Percentiles rank a stretch among this genome's conserved stretches.
phyloP scores from a whole-genome alignment of 768 basidiomycete species.

The Cyclocybe aegerita region DNA sequence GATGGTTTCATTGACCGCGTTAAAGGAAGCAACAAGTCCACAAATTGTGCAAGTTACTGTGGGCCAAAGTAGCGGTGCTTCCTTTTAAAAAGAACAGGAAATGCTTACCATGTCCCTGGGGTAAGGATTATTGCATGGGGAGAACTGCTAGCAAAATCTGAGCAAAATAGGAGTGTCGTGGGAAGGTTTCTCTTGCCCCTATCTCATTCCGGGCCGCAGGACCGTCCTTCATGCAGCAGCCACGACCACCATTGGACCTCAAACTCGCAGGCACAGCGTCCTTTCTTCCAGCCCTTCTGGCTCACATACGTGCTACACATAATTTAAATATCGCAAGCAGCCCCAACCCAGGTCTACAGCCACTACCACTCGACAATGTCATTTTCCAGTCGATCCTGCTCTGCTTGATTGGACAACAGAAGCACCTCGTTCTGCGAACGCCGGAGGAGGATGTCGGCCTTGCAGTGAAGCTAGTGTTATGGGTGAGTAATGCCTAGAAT shows the following conservation, averaged over 20 bases:
- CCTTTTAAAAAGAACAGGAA: no score
- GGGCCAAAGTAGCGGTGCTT: no score
- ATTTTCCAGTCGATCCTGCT: constrained; percentile 67
- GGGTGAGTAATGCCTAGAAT: constrained; percentile 41
- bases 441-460: constrained; percentile 62
- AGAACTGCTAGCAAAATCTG: no score
- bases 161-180: no score
- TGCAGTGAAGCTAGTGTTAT: constrained; percentile 54
- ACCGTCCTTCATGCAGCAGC: no score
- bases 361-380: constrained; percentile 58
- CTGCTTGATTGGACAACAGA: constrained; percentile 61
- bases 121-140: no score
- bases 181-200: no score
- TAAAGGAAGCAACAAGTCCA: no score
- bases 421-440: constrained; percentile 64
- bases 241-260: neutral
- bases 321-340: constrained; percentile 30
- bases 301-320: constrained; percentile 33
- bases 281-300: constrained; percentile 52
- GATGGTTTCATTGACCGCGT: no score
- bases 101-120: no score
- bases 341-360: constrained; percentile 9
- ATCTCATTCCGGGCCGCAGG: no score
- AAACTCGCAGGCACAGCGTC: constrained; percentile 40
- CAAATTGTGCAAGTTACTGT: no score